phyloP scores from a whole-genome alignment of 352 stramenopile genomes.

The Blastocystis sp. region DNA sequence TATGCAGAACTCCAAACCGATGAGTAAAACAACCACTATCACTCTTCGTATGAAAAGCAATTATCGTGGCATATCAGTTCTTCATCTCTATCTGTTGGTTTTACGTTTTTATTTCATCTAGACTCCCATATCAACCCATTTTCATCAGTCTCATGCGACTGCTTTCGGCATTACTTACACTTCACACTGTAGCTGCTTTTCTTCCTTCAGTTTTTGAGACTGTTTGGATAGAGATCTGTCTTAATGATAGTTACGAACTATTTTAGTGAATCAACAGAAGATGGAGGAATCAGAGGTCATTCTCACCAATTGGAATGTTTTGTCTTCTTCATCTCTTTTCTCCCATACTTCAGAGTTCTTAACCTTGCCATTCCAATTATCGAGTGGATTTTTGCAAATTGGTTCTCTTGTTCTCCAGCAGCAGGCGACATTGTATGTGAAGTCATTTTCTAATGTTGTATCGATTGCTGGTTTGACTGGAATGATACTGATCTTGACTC shows the following conservation, averaged over 20 bases:
- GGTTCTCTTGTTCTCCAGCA: background rate
- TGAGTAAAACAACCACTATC: background rate
- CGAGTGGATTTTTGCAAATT: background rate
- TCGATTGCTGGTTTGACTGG: background rate
- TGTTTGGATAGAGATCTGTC: too few species aligned
- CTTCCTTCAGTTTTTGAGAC: slow-evolving; percentile 13
- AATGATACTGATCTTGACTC: background rate
- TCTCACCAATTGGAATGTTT: background rate
- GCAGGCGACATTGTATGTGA: background rate
- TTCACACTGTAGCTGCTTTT: slow-evolving; percentile 15
- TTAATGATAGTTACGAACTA: background rate
- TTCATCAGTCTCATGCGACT: slow-evolving; percentile 10
- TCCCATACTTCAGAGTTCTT: background rate
- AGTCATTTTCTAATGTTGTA: background rate
- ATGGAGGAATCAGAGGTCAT: slow-evolving; percentile 7
- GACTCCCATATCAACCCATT: slow-evolving; percentile 5
- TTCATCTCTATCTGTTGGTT: background rate
- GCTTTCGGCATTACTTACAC: background rate
- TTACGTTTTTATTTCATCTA: background rate
- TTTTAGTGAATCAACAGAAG: too few species aligned
- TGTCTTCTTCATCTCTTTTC: background rate
- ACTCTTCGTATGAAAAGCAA: background rate
- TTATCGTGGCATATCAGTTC: background rate
- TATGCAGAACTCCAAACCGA: background rate
- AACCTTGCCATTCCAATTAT: background rate